These are phyloP conservation scores for Diaporthe citri DNA, from an alignment of 2,329 filamentous ascomycete genomes.

Conservation along the genomic window DNA sequence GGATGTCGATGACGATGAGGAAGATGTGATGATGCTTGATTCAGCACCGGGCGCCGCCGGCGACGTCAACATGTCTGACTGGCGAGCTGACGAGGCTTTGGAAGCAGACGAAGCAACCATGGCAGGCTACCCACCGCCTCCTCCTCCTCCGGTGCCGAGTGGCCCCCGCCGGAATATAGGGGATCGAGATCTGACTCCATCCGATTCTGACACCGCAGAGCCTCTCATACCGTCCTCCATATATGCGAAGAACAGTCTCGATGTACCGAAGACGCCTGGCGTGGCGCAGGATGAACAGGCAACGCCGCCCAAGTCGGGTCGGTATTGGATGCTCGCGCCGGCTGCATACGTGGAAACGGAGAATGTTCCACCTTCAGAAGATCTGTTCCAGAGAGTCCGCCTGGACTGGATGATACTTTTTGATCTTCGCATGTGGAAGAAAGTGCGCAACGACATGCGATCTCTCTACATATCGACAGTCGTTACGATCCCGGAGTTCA, in stretches of 20 bases:
- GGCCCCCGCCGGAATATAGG: slow-evolving; percentile 59
- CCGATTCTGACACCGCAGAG: slow-evolving; percentile 79
- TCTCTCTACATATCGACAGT: slow-evolving; percentile 97
- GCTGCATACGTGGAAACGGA: slow-evolving; percentile 73
- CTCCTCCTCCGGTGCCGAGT: slow-evolving; percentile 70
- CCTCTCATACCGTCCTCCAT: slow-evolving; percentile 72
- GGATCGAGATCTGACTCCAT: slow-evolving; percentile 75
- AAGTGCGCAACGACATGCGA: slow-evolving; percentile 87
- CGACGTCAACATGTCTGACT: slow-evolving; percentile 62
- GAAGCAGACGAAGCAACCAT: slow-evolving; percentile 84
- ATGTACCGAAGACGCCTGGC: slow-evolving; percentile 86
- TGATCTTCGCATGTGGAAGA: slow-evolving; percentile 97
- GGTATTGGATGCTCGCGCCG: slow-evolving; percentile 90
- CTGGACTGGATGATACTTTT: slow-evolving; percentile 96
- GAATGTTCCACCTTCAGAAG: slow-evolving; percentile 79
- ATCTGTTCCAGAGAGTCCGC: slow-evolving; percentile 89
- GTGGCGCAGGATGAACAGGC: slow-evolving; percentile 55
- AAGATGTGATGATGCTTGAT: slow-evolving; percentile 71
- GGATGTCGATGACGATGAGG: slow-evolving; percentile 63
- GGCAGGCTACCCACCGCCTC: slow-evolving; percentile 78
- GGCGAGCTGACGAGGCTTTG: slow-evolving; percentile 73
- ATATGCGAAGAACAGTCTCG: slow-evolving; percentile 74
- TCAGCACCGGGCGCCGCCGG: slow-evolving; percentile 57
- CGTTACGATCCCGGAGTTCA: slow-evolving; percentile 95
- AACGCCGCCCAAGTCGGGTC: slow-evolving; percentile 72